phyloP scores from a whole-genome alignment of 768 basidiomycete species.

The Mycena belliarum region DNA sequence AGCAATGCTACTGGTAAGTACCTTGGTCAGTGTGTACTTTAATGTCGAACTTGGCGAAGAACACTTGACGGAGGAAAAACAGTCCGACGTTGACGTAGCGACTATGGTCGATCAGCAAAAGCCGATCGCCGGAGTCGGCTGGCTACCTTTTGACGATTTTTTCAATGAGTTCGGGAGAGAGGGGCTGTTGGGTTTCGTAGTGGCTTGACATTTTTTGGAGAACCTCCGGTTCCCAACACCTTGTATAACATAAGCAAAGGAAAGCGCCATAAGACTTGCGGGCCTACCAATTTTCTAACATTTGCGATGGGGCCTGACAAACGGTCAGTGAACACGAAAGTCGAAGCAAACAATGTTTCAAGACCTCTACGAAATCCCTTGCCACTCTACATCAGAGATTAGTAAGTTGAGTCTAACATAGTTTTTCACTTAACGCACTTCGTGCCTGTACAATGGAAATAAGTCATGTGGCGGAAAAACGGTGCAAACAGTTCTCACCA shows the following conservation, averaged over 20 bases:
- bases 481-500: slow-evolving; percentile 34
- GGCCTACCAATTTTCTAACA: slow-evolving; percentile 85
- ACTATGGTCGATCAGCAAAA: slow-evolving; percentile 29
- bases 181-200: slow-evolving; percentile 69
- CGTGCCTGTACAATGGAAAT: slow-evolving; percentile 33
- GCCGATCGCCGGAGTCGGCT: too few species aligned
- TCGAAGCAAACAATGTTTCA: too few species aligned
- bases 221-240: slow-evolving; percentile 84
- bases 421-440: slow-evolving; percentile 34
- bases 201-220: slow-evolving; percentile 80
- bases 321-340: neutral
- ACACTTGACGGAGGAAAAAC: slow-evolving; percentile 80
- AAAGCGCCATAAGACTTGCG: neutral
- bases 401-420: neutral
- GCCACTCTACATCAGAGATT: slow-evolving; percentile 48
- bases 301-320: slow-evolving; percentile 68
- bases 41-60: slow-evolving; percentile 81
- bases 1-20: slow-evolving; percentile 23
- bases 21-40: slow-evolving; percentile 73
- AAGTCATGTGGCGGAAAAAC: neutral
- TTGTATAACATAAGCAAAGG: slow-evolving; percentile 18
- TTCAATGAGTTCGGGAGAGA: slow-evolving; percentile 71
- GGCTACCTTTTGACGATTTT: slow-evolving; percentile 77
- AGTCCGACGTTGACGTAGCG: slow-evolving; percentile 83
- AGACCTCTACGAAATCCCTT: slow-evolving; percentile 78